phyloP scores from a whole-genome alignment of 495 filamentous ascomycete species.

The Penicillium angulare region DNA sequence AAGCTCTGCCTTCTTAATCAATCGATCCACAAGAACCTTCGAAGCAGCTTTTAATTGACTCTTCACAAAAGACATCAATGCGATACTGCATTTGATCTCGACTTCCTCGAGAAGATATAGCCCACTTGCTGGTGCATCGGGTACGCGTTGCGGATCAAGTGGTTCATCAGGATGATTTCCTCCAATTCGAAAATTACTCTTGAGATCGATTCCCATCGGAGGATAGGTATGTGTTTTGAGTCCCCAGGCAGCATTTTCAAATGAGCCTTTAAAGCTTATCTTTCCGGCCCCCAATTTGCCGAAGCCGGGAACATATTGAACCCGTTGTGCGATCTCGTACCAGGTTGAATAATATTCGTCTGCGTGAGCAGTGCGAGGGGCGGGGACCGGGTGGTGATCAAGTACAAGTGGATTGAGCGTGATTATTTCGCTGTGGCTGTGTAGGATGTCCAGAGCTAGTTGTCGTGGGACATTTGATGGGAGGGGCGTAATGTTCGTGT shows the following conservation, averaged over 20 bases:
- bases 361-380: conserved; percentile 57
- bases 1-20: conserved; percentile 58
- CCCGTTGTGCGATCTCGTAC: conserved; percentile 64
- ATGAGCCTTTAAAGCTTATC: conserved; percentile 71
- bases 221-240: conserved; percentile 76
- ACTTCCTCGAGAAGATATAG: conserved; percentile 77
- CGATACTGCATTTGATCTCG: conserved; percentile 71
- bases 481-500: conserved; percentile 68
- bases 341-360: conserved; percentile 69
- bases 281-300: conserved; percentile 56
- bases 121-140: conserved; percentile 51
- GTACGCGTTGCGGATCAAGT: conserved; percentile 50
- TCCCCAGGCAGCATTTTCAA: conserved; percentile 66
- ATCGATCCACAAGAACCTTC: conserved; percentile 59
- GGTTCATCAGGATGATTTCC: conserved; percentile 65
- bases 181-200: conserved; percentile 59
- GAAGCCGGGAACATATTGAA: conserved; percentile 66
- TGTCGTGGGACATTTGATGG: conserved; percentile 64
- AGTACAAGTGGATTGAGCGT: conserved; percentile 78
- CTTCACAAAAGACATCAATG: conserved; percentile 71
- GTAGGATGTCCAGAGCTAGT: conserved; percentile 65
- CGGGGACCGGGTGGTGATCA: conserved; percentile 59
- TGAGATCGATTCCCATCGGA: conserved; percentile 65
- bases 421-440: conserved; percentile 74
- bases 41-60: conserved; percentile 72